Conservation (phyloP, 352 stramenopile species). For the Phytophthora pinifolia region DNA sequence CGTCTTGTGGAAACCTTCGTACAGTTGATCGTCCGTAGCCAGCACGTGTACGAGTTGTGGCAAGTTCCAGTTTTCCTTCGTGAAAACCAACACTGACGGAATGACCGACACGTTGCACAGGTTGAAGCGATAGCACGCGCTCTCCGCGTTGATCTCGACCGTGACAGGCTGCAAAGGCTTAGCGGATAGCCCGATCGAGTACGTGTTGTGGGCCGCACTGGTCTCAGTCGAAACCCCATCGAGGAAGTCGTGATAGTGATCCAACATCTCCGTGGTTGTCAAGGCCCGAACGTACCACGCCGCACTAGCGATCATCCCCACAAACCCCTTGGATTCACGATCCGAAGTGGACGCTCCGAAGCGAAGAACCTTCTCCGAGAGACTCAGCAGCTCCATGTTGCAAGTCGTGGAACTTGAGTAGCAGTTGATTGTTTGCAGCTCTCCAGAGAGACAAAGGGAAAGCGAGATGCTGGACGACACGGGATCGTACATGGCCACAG, state of each 20-base stretch:
- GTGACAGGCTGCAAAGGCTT: slow-evolving; percentile 50
- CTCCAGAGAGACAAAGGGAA: slow-evolving; percentile 31
- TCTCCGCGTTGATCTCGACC: slow-evolving; percentile 51
- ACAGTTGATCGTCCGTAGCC: slow-evolving; percentile 59
- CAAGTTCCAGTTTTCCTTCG: slow-evolving; percentile 44
- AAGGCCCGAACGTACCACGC: slow-evolving; percentile 60
- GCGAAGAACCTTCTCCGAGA: slow-evolving; percentile 31
- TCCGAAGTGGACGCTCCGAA: slow-evolving; percentile 17
- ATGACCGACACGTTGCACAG: slow-evolving; percentile 62
- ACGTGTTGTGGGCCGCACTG: slow-evolving; percentile 49
- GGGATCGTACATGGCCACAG: slow-evolving; percentile 57
- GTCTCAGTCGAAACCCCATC: slow-evolving; percentile 15
- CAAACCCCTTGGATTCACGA: slow-evolving; percentile 28
- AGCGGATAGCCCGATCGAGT: slow-evolving; percentile 45
- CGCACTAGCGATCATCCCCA: slow-evolving; percentile 42
- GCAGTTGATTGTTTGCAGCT: slow-evolving; percentile 9
- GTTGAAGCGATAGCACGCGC: slow-evolving; percentile 69
- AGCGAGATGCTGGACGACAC: slow-evolving; percentile 39
- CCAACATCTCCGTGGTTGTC: slow-evolving; percentile 36
- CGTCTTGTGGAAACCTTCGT: slow-evolving; percentile 45
- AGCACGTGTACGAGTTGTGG: slow-evolving; percentile 45
- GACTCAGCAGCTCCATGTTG: slow-evolving; percentile 41
- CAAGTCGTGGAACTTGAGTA: slow-evolving; percentile 25
- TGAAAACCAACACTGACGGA: slow-evolving; percentile 42
- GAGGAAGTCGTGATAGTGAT: slow-evolving; percentile 76